phyloP scores from a whole-genome alignment of 148 eudicot species.

The Suaeda aralocaspica region DNA sequence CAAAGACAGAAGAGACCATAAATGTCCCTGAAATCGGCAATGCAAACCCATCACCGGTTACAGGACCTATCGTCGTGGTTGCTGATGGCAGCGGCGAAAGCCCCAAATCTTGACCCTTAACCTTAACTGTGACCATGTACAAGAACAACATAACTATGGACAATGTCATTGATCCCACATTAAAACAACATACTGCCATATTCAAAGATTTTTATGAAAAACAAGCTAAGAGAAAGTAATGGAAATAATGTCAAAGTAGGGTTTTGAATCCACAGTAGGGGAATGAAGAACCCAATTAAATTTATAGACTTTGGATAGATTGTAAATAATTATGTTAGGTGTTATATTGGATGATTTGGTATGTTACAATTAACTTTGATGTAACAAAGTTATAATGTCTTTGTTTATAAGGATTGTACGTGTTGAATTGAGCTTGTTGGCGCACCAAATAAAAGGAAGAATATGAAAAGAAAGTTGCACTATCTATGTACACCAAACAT shows the following conservation, averaged over 20 bases:
- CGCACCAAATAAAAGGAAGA: background rate
- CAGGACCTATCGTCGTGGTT: background rate
- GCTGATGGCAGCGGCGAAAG: slow-evolving; percentile 13
- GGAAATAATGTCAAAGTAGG: background rate
- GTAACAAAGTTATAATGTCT: background rate
- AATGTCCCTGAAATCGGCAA: slow-evolving; percentile 18
- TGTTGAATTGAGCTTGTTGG: slow-evolving; percentile 1
- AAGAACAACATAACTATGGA: slow-evolving; percentile 5
- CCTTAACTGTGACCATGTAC: background rate
- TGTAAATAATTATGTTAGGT: background rate
- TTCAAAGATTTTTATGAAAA: background rate
- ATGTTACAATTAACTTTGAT: background rate
- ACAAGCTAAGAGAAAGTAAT: background rate
- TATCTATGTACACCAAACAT: slow-evolving; percentile 16
- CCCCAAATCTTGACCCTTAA: slow-evolving; percentile 18
- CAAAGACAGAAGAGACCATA: slow-evolving; percentile 15
- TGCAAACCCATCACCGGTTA: slow-evolving; percentile 19
- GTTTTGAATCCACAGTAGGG: background rate
- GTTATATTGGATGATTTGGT: slow-evolving; percentile 4
- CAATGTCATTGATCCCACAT: background rate
- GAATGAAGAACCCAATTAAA: slow-evolving; percentile 3
- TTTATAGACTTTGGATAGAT: slow-evolving; percentile 14
- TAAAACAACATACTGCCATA: background rate
- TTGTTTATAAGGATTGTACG: slow-evolving; percentile 8
- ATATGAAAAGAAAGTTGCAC: background rate